A percentile compares a stretch with the other conserved stretches of the same genome.
These are phyloP conservation scores for Capsicum pubescens DNA, from an alignment of 257 asterid species.

Conservation along the genomic window DNA sequence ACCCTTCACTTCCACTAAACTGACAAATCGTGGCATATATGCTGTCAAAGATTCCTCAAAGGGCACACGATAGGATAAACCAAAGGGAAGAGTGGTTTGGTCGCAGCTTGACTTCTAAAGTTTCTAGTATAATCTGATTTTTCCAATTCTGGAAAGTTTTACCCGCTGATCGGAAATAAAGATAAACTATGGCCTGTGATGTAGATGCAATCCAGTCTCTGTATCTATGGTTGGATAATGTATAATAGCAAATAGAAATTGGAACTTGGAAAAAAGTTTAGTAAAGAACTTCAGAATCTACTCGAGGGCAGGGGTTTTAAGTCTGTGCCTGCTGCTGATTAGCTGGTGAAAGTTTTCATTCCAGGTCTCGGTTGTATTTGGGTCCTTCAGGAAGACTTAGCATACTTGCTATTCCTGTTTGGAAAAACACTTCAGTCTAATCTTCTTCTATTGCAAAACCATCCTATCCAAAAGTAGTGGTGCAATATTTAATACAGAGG, in stretches of 20 bases:
- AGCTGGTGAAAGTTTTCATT: conserved; percentile 7
- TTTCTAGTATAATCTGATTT: background rate
- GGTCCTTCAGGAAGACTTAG: conserved; percentile 3
- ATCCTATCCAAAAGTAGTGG: background rate
- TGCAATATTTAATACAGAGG: background rate
- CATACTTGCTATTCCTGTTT: background rate
- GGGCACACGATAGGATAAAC: background rate
- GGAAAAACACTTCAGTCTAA: background rate
- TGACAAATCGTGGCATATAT: background rate
- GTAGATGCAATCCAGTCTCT: background rate
- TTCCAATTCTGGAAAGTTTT: background rate
- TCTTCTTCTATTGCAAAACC: background rate
- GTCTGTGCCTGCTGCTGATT: background rate
- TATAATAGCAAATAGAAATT: background rate
- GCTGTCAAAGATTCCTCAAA: background rate
- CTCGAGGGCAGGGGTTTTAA: background rate
- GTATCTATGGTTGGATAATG: background rate
- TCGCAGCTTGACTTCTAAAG: background rate
- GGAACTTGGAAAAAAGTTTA: background rate
- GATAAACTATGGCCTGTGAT: background rate
- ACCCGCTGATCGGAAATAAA: background rate
- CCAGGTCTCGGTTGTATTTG: background rate
- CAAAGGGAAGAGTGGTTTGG: background rate
- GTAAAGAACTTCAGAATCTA: background rate
- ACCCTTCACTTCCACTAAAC: conserved; percentile 11